These are phyloP conservation scores for Sherardia arvensis DNA, from an alignment of 257 asterid genomes.

Conservation along the genomic window DNA sequence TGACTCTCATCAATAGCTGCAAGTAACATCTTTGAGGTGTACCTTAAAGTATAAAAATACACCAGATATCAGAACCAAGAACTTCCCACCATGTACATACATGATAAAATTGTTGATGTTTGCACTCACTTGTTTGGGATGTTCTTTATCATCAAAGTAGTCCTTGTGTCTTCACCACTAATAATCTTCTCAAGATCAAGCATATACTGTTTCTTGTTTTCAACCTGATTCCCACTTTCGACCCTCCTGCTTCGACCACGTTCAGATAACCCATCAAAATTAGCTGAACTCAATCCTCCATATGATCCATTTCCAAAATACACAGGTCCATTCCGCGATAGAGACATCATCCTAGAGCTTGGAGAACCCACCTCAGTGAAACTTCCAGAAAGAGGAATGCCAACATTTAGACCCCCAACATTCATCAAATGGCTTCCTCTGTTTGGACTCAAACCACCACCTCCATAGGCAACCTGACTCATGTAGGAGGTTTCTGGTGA, in stretches of 20 bases:
- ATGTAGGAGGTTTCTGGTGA: constrained; percentile 71
- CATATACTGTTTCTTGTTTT: constrained; percentile 72
- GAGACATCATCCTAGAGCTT: constrained; percentile 50
- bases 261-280: constrained; percentile 45
- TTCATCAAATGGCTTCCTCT: constrained; percentile 41
- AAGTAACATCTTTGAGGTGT: constrained; percentile 93
- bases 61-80: constrained; percentile 1
- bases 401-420: constrained; percentile 48
- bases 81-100: constrained; percentile 1
- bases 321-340: constrained; percentile 56
- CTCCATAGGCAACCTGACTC: constrained; percentile 42
- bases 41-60: constrained; percentile 34
- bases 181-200: constrained; percentile 79
- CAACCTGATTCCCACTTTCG: constrained; percentile 60
- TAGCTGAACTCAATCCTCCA: constrained; percentile 43
- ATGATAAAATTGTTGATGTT: not conserved
- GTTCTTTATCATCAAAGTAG: constrained; percentile 92
- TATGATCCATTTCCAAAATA: constrained; percentile 64
- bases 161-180: constrained; percentile 75
- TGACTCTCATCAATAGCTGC: constrained; percentile 86
- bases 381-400: constrained; percentile 56
- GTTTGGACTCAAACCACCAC: constrained; percentile 32
- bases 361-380: constrained; percentile 56
- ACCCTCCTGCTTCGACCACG: constrained; percentile 66
- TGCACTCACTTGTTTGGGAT: constrained; percentile 87